phyloP scores from a whole-genome alignment of 2,329 filamentous ascomycete genomes.

The Penicillium rolfsii region DNA sequence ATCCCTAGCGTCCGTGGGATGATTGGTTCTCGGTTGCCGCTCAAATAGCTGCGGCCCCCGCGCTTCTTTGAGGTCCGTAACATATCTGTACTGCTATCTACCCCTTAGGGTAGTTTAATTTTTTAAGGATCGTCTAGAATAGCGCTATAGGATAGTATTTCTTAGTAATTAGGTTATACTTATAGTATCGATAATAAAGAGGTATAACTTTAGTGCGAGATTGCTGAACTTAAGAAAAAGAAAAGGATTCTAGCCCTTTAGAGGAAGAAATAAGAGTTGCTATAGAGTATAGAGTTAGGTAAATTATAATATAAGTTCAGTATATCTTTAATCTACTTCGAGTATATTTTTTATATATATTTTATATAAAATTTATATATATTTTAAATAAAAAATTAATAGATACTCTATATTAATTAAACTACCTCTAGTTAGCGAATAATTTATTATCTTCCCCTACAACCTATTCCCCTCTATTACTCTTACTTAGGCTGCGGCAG shows the following conservation, averaged over 20 bases:
- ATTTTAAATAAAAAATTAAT: too few relatives aligned
- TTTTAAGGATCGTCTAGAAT: neutral
- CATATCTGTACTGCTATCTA: neutral
- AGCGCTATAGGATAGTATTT: neutral
- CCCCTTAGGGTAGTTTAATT: neutral
- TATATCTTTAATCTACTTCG: neutral
- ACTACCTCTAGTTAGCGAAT: neutral
- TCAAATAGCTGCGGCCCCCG: too few relatives aligned
- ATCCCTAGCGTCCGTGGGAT: too few relatives aligned
- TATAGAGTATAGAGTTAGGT: neutral
- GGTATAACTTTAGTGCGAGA: neutral
- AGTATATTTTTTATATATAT: neutral
- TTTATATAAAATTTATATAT: neutral
- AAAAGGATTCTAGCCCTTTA: neutral
- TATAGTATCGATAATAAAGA: neutral
- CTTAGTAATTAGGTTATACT: neutral
- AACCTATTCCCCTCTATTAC: too few relatives aligned
- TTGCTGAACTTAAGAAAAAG: neutral
- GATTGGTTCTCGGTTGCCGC: too few relatives aligned
- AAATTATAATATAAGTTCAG: neutral
- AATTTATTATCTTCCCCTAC: too few relatives aligned
- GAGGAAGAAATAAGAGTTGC: neutral
- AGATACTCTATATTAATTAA: neutral
- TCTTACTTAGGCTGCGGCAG: neutral
- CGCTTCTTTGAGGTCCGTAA: too few relatives aligned